Base-by-base conservation (phyloP, 1,139 yeast genomes). In the Protomyces arabidopsidicola region DNA sequence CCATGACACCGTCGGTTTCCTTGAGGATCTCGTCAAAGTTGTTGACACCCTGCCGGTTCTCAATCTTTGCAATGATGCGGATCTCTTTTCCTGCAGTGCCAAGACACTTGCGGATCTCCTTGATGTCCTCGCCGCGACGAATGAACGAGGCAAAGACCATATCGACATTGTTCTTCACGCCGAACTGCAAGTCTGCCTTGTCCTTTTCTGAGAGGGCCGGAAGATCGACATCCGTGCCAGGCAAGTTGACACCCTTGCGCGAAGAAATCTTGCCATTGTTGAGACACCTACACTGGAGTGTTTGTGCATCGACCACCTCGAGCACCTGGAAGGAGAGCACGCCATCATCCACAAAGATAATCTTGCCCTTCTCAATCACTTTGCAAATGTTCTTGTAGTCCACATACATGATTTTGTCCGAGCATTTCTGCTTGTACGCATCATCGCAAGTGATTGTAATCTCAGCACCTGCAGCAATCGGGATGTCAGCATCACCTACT, bases 1-100 rank as follows among this genome's bases (percentile, higher is more conserved):
- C 98, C 98, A 93, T 93, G 75, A 93, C 97, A 83, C 98, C 99
- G 77, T 95, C 98, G 69, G 98, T 93, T 78, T 86, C 96, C 73
- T 77, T 78, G 77, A 93, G 86, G 75, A 93, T 93, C 69, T 90
- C 97, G 78, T 93, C 98, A 77, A 93, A 93, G 86, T 93, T 93
- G 87, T 93, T 90, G 75, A 93, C 98, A 83, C 99, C 99, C 81
- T 93, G 99, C 82, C 91, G 97, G 83, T 90, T 91, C 83, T 93
- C 99, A 77, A 93, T 91, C 85, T 93, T 93, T 76, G 91, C 87
- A 73, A 93, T 90, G 79, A 93, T 90, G 83, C 93, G 95, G 77
- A 93, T 89, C 75, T 89, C 88, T 80, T 86, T 87, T 77, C 98
- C 98, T 66, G 90, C 96, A 80, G 90, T 97, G 76, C 98, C 98